Conservation (phyloP, 2,329 filamentous ascomycete genomes). For the Diaporthe ilicicola region DNA sequence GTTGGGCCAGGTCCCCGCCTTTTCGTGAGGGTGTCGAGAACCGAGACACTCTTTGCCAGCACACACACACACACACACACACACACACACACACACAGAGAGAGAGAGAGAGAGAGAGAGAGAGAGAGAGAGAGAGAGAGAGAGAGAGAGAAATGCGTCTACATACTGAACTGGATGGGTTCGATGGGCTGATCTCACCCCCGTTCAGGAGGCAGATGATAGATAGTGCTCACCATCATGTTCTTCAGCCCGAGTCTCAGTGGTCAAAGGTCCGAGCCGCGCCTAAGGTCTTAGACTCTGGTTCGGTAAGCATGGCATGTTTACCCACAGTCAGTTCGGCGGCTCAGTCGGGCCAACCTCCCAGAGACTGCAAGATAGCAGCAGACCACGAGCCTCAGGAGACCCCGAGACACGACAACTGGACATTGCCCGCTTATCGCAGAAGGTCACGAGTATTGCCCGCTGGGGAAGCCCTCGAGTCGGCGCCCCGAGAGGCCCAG, state of each 20-base stretch:
- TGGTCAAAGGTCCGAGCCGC: conserved; percentile 24
- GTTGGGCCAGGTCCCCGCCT: conserved; percentile 8
- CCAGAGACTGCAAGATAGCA: conserved; percentile 16
- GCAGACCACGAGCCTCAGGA: conserved; percentile 16
- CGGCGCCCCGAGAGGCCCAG: not conserved
- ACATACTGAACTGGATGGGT: not conserved
- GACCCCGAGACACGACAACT: conserved; percentile 1
- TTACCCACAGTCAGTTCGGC: not conserved
- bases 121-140: no score
- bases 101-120: no score
- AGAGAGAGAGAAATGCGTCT: no score
- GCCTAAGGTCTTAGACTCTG: conserved; percentile 14
- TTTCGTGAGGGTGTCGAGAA: conserved; percentile 23
- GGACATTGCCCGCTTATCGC: not conserved
- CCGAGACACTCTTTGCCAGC: conserved; percentile 31
- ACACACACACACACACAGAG: no score
- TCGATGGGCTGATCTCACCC: conserved; percentile 11
- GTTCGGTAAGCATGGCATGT: conserved; percentile 12
- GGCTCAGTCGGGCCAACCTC: conserved; percentile 9
- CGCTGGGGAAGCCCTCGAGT: not conserved
- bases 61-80: no score
- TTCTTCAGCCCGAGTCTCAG: conserved; percentile 1
- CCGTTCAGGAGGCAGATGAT: conserved; percentile 14
- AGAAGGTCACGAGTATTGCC: conserved; percentile 10
- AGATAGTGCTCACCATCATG: conserved; percentile 26